Conservation (phyloP, 306 rosid genomes). For the Pachyrhizus erosus region DNA sequence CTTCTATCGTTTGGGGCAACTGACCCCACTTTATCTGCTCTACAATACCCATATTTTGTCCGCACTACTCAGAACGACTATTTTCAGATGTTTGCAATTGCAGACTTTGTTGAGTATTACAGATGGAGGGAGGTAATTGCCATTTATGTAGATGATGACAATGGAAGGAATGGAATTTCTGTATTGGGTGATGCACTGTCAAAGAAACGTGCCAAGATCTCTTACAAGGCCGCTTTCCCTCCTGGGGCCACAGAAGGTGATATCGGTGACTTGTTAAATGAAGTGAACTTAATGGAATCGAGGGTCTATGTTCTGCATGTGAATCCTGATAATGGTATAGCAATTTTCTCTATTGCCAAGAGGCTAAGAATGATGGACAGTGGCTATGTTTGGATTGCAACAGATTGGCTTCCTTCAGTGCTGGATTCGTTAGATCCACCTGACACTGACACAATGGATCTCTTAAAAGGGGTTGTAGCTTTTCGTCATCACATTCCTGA, state of each 20-base stretch:
- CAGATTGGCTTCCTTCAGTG: conserved; percentile 89
- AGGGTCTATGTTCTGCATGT: conserved; percentile 84
- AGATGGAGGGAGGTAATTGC: conserved; percentile 85
- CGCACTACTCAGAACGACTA: conserved; percentile 83
- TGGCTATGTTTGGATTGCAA: conserved; percentile 89
- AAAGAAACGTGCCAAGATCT: conserved; percentile 71
- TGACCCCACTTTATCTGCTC: conserved; percentile 76
- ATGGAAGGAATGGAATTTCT: conserved; percentile 82
- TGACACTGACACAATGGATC: conserved; percentile 53
- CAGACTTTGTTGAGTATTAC: conserved; percentile 66
- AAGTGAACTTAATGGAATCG: conserved; percentile 84
- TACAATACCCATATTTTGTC: conserved; percentile 75
- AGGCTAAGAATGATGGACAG: conserved; percentile 62
- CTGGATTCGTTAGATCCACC: conserved; percentile 60
- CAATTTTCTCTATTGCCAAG: conserved; percentile 64
- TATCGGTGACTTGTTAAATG: conserved; percentile 59
- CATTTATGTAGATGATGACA: conserved; percentile 84
- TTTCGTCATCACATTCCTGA: conserved; percentile 82
- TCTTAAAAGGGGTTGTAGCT: conserved; percentile 81
- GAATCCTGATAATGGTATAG: conserved; percentile 83
- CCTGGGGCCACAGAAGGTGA: conserved; percentile 51
- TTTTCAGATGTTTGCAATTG: conserved; percentile 75
- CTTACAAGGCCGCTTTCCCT: conserved; percentile 79
- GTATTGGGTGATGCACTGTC: conserved; percentile 73
- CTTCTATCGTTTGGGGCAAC: conserved; percentile 88